Conservation (phyloP, 2,329 filamentous ascomycete genomes). For the Penicillium thymicola region DNA sequence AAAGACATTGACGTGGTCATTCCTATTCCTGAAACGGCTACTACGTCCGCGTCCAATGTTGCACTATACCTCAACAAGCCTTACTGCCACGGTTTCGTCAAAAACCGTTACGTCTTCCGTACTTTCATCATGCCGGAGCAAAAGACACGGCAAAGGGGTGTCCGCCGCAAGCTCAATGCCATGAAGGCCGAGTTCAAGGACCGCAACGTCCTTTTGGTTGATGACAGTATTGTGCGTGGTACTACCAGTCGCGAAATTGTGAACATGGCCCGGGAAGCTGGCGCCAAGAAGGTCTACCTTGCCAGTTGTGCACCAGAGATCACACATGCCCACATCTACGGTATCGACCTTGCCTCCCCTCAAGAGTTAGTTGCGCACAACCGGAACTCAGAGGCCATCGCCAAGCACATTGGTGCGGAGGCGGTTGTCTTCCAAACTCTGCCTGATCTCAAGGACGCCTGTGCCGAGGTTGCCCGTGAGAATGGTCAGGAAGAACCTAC, state of each 20-base stretch:
- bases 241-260: constrained; percentile 79
- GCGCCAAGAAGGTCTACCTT: constrained; percentile 78
- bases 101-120: constrained; percentile 84
- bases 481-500: constrained; percentile 53
- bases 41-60: constrained; percentile 73
- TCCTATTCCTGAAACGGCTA: constrained; percentile 78
- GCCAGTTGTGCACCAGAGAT: constrained; percentile 79
- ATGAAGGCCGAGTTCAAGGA: constrained; percentile 82
- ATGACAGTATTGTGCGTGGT: constrained; percentile 86
- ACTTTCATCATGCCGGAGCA: constrained; percentile 88
- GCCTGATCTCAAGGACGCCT: constrained; percentile 74
- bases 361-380: constrained; percentile 69
- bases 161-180: constrained; percentile 83
- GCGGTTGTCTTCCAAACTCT: constrained; percentile 75
- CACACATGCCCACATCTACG: constrained; percentile 83
- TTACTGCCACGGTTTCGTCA: constrained; percentile 78
- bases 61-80: constrained; percentile 73
- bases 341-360: constrained; percentile 70
- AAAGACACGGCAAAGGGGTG: constrained; percentile 74
- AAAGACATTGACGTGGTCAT: constrained; percentile 77
- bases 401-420: constrained; percentile 67
- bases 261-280: constrained; percentile 78
- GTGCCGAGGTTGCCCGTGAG: constrained; percentile 62
- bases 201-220: constrained; percentile 77
- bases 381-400: constrained; percentile 59